A percentile compares a stretch with the other conserved stretches of the same genome.
Conservation (phyloP, 139 green algal genomes). For the Penium margaritaceum region DNA sequence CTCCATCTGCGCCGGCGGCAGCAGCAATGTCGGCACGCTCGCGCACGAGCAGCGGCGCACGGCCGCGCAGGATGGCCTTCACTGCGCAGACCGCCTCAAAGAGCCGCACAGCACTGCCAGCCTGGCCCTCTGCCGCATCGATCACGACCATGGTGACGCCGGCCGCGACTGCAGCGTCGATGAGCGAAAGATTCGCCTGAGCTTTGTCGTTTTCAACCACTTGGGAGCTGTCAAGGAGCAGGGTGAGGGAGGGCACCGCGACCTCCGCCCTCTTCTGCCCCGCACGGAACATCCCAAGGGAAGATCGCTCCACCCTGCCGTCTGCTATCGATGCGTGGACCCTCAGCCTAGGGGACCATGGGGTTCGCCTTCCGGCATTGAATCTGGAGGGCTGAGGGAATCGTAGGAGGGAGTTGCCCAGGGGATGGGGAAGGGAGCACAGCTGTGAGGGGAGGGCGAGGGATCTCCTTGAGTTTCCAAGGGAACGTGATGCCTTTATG, state of each 20-base stretch:
- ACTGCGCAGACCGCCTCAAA: constrained; percentile 72
- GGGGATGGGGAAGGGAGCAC: no score
- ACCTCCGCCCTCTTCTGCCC: constrained; percentile 38
- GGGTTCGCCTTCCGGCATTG: no score
- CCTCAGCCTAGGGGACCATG: no score
- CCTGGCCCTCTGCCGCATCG: constrained; percentile 15
- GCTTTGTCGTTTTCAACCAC: constrained; percentile 4
- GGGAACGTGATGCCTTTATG: no score
- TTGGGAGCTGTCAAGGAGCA: constrained; percentile 14
- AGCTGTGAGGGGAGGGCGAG: no score
- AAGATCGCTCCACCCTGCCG: no score
- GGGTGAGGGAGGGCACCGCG: constrained; percentile 18
- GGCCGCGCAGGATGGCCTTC: constrained; percentile 62
- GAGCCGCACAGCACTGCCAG: constrained; percentile 50
- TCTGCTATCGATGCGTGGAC: no score
- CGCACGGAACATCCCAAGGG: constrained; percentile 37
- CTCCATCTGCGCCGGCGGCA: constrained; percentile 72
- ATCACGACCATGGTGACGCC: constrained; percentile 65
- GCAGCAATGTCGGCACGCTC: constrained; percentile 81
- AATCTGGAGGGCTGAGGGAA: no score
- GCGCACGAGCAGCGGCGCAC: constrained; percentile 69
- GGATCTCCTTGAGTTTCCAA: no score
- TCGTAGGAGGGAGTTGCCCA: no score
- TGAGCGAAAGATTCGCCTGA: background rate
- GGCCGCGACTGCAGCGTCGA: constrained; percentile 52